These are phyloP conservation scores for Taiozyma sp. DNA, from an alignment of 1,139 yeast genomes.

Conservation along the genomic window DNA sequence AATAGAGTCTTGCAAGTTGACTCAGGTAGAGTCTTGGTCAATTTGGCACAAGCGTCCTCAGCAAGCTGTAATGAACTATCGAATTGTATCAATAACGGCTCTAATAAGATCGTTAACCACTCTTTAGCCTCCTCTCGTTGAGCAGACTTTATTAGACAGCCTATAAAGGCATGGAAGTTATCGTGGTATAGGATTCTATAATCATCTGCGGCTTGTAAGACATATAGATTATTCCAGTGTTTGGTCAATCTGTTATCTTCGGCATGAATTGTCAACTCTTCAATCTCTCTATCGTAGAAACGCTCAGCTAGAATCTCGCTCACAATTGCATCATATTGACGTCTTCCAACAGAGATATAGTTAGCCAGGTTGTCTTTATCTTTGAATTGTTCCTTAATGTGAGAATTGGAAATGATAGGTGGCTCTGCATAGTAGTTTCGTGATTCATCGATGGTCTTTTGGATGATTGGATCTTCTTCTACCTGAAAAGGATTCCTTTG, in stretches of 20 bases:
- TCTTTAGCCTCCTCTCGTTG: slow-evolving; percentile 1
- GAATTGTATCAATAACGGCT: slow-evolving; percentile 11
- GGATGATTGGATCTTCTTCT: slow-evolving; percentile 1
- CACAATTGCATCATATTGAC: slow-evolving; percentile 6
- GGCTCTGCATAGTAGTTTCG: slow-evolving; percentile 5
- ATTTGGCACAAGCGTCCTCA: slow-evolving; percentile 2
- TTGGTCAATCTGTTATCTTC: slow-evolving; percentile 3
- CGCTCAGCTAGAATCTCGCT: slow-evolving; percentile 8
- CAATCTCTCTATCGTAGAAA: slow-evolving; percentile 9
- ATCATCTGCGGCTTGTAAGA: slow-evolving; percentile 3
- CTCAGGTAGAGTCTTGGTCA: slow-evolving; percentile 3
- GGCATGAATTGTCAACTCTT: slow-evolving; percentile 2
- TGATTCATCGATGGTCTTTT: slow-evolving; percentile 3
- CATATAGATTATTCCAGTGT: slow-evolving; percentile 9
- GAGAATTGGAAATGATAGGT: slow-evolving; percentile 5
- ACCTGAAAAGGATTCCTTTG: neutral
- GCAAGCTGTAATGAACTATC: slow-evolving; percentile 1
- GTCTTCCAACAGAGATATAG: slow-evolving; percentile 7
- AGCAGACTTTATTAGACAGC: slow-evolving; percentile 5
- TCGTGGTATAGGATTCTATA: slow-evolving; percentile 1
- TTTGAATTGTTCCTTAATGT: slow-evolving; percentile 1
- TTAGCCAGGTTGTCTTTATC: slow-evolving; percentile 2
- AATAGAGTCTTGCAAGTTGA: slow-evolving; percentile 3
- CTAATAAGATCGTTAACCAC: slow-evolving; percentile 10
- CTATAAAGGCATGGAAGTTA: slow-evolving; percentile 12